Conservation (phyloP, 1,284 basidiomycete species). For the Malassezia globosa region DNA sequence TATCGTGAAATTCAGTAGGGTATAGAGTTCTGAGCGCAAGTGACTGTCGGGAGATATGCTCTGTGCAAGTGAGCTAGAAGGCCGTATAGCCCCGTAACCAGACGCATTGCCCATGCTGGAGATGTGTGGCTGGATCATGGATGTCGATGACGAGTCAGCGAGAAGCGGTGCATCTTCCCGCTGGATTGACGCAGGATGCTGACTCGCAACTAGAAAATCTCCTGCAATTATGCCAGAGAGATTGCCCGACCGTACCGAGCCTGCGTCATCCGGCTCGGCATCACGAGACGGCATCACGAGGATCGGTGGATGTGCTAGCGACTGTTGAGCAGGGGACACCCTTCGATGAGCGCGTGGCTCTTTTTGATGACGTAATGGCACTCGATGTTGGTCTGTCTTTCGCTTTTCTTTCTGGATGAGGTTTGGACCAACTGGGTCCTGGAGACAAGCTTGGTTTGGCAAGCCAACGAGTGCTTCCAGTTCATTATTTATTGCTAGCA, state of each 20-base stretch:
- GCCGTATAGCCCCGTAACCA: conserved; percentile 9
- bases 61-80: background rate
- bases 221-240: conserved; percentile 11
- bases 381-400: too few relatives aligned
- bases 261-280: background rate
- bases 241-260: conserved; percentile 9
- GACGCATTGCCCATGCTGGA: conserved; percentile 13
- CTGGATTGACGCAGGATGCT: too few relatives aligned
- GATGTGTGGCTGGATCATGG: conserved; percentile 4
- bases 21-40: conserved; percentile 8
- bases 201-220: conserved; percentile 9
- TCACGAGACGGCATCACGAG: too few relatives aligned
- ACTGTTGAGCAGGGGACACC: too few relatives aligned
- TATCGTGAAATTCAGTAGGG: conserved; percentile 29
- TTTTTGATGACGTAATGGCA: too few relatives aligned
- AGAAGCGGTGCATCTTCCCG: conserved; percentile 7
- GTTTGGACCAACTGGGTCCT: too few relatives aligned
- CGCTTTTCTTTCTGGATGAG: too few relatives aligned
- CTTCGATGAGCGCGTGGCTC: background rate
- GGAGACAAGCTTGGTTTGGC: too few relatives aligned
- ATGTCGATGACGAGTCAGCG: background rate
- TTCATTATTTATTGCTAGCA: too few relatives aligned
- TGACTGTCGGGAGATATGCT: background rate
- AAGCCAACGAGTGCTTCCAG: too few relatives aligned
- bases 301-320: too few relatives aligned